phyloP scores from a whole-genome alignment of 306 rosid genomes.

The Sophora flavescens region DNA sequence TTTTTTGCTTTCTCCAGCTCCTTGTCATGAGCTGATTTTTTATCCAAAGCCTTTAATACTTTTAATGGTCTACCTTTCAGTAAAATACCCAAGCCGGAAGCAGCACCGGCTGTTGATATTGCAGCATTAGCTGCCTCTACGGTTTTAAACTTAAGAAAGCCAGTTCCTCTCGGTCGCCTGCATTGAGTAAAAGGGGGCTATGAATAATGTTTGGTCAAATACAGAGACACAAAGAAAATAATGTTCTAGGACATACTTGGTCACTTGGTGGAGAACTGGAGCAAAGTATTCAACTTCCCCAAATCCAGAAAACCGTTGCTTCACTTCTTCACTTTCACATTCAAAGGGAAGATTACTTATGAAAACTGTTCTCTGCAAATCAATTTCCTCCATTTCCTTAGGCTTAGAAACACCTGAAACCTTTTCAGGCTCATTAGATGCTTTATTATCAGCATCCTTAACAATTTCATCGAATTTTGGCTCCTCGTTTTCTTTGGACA shows the following conservation, averaged over 20 bases:
- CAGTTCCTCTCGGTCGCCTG: conserved; percentile 97
- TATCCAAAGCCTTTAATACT: conserved; percentile 87
- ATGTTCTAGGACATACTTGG: conserved; percentile 66
- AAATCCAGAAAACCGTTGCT: conserved; percentile 82
- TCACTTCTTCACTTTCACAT: conserved; percentile 74
- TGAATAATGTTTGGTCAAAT: conserved; percentile 41
- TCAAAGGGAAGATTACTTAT: conserved; percentile 91
- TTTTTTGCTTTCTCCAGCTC: conserved; percentile 72
- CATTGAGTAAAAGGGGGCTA: conserved; percentile 46
- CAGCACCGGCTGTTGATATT: conserved; percentile 69
- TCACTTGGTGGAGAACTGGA: conserved; percentile 87
- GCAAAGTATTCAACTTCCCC: conserved; percentile 85
- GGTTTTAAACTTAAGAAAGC: conserved; percentile 88
- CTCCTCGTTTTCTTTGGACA: conserved; percentile 52
- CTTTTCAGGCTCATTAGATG: conserved; percentile 57
- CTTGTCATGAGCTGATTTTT: conserved; percentile 88
- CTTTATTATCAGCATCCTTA: conserved; percentile 49
- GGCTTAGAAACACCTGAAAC: conserved; percentile 52
- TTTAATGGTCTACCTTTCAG: conserved; percentile 85
- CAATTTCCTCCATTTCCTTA: conserved; percentile 63
- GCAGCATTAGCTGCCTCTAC: conserved; percentile 80
- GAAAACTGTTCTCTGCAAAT: conserved; percentile 81
- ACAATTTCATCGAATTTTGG: conserved; percentile 47
- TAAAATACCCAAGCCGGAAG: conserved; percentile 73
- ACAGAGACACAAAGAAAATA: conserved; percentile 27